Evolutionary conservation across 129 eudicot genomes (phyloP).

Genomic region (Centella asiatica): DNA sequence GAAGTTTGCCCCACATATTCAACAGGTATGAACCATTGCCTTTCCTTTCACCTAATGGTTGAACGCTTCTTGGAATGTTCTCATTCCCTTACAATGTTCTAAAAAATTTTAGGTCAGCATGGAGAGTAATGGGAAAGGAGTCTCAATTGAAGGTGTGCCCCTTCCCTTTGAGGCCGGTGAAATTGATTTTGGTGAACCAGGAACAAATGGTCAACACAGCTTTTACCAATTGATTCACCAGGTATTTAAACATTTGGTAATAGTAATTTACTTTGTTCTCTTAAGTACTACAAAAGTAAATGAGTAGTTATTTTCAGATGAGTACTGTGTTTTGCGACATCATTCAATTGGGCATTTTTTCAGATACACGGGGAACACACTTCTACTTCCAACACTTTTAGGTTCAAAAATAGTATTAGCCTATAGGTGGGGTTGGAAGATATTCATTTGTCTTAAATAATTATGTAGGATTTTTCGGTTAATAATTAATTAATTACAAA

Average conservation of each 20-base stretch:
- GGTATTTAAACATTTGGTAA: conserved; percentile 25
- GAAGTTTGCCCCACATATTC: conserved; percentile 94
- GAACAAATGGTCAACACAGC: conserved; percentile 99
- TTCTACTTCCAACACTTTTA: background rate
- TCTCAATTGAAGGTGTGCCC: conserved; percentile 83
- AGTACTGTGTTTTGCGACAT: background rate
- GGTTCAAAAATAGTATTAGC: background rate
- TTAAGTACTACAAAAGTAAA: background rate
- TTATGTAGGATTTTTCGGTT: background rate
- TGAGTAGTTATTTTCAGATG: background rate
- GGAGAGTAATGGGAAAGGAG: conserved; percentile 99
- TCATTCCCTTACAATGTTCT: background rate
- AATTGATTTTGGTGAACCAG: conserved; percentile 99
- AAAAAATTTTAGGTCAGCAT: conserved; percentile 69
- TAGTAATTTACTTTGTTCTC: background rate
- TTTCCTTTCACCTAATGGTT: background rate
- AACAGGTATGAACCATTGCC: conserved; percentile 45
- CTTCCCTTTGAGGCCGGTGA: conserved; percentile 97
- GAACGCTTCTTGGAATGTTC: background rate
- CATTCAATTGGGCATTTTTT: too few relatives aligned
- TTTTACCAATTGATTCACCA: conserved; percentile 98
- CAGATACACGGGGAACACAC: too few relatives aligned
- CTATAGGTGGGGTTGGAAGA: background rate
- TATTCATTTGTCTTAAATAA: background rate
- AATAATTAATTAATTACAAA: background rate